Conservation (phyloP, 129 eudicot genomes). For the Solidago caesia region DNA sequence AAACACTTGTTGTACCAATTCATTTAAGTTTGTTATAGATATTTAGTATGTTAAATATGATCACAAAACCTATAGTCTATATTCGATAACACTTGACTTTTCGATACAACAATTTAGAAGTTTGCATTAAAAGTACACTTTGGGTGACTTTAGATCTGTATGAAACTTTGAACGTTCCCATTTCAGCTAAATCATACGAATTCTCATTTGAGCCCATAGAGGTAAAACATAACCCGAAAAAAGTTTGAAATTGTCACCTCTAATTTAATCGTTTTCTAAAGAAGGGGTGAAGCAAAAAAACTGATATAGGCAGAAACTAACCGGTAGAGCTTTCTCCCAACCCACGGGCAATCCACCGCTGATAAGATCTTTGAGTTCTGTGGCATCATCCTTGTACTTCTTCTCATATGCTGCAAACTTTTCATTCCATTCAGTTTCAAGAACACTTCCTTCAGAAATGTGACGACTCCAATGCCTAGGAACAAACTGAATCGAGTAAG, state of each 20-base stretch:
- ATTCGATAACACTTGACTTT: too few relatives aligned
- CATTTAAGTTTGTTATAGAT: too few relatives aligned
- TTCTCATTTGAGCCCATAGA: too few relatives aligned
- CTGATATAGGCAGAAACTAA: constrained; percentile 20
- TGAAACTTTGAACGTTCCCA: too few relatives aligned
- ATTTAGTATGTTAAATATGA: too few relatives aligned
- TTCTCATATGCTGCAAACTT: constrained; percentile 58
- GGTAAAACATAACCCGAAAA: background rate
- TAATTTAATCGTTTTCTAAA: background rate
- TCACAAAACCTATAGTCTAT: too few relatives aligned
- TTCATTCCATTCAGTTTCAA: constrained; percentile 59
- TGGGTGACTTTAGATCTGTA: too few relatives aligned
- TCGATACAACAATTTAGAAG: too few relatives aligned
- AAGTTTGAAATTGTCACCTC: too few relatives aligned
- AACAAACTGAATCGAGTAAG: background rate
- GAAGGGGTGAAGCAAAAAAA: background rate
- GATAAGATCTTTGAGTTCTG: constrained; percentile 41
- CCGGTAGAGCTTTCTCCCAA: constrained; percentile 70
- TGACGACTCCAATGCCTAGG: constrained; percentile 70
- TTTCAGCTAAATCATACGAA: too few relatives aligned
- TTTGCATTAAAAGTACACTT: too few relatives aligned
- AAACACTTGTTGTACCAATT: too few relatives aligned
- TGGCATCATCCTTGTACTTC: constrained; percentile 48
- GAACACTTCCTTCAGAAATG: constrained; percentile 37
- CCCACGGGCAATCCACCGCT: constrained; percentile 52